These are phyloP conservation scores for Globisporangium solare DNA, from an alignment of 352 stramenopile genomes.

Conservation along the genomic window DNA sequence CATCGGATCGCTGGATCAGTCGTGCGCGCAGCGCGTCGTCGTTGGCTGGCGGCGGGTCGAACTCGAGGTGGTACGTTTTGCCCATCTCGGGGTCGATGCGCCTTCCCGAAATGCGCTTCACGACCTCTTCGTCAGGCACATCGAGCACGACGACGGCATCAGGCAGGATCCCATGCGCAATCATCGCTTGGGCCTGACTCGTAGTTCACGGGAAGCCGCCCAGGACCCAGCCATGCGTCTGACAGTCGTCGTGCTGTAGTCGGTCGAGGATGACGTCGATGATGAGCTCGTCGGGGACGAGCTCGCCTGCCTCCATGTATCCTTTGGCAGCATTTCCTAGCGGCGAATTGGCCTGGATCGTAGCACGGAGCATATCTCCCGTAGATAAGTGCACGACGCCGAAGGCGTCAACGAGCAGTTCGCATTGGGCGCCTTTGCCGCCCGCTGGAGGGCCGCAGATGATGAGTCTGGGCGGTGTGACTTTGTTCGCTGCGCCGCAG, in stretches of 20 bases:
- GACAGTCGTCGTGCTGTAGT: conserved; percentile 79
- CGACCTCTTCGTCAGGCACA: conserved; percentile 93
- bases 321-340: conserved; percentile 31
- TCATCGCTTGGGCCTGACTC: conserved; percentile 76
- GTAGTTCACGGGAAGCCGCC: conserved; percentile 91
- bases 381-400: conserved; percentile 89
- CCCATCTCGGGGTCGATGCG: conserved; percentile 93
- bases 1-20: conserved; percentile 88
- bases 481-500: conserved; percentile 10
- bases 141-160: conserved; percentile 92
- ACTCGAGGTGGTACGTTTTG: conserved; percentile 96
- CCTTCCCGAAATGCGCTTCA: conserved; percentile 94
- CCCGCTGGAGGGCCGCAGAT: conserved; percentile 76
- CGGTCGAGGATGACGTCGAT: conserved; percentile 57
- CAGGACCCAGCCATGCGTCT: conserved; percentile 82
- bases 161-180: conserved; percentile 77
- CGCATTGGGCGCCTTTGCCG: conserved; percentile 96
- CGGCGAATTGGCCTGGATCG: conserved; percentile 46
- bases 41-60: conserved; percentile 86
- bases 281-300: conserved; percentile 46
- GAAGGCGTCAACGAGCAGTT: conserved; percentile 80
- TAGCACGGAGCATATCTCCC: conserved; percentile 87
- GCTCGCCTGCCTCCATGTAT: conserved; percentile 42
- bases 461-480: conserved; percentile 42
- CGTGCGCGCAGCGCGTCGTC: conserved; percentile 59